Evolutionary conservation across 352 stramenopile genomes (phyloP), one percentile per base, ranked within the genome.

Genomic region (Phytophthora uliginosa): DNA sequence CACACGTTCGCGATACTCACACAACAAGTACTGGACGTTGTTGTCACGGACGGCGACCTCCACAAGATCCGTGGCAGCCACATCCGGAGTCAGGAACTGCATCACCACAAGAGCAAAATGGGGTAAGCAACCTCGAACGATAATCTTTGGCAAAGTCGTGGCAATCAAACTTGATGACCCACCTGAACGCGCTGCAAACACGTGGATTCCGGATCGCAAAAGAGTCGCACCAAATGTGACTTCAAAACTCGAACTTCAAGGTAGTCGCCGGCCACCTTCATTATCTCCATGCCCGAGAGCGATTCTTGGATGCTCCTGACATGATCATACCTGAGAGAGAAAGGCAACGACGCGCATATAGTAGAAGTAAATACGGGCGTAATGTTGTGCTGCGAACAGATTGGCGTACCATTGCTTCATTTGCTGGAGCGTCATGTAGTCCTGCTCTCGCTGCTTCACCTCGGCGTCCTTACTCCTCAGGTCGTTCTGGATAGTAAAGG

Each of bases 341-440:
- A n/a, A n/a, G n/a, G n/a, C n/a, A n/a, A n/a, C n/a, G n/a, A 28
- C 2, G 26, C 24, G 26, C 26, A 28, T 26, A 26, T 26, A 26
- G 24, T 28, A 28, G 26, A 28, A 28, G 26, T 31, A 31, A 31
- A 31, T 7, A 31, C 26, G 2, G 24, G 26, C 2, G 26, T 31
- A 31, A 31, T 31, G 26, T 6, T 31, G 26, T 31, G 26, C 26
- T 31, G 26, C 26, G 26, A 31, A 4, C 26, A 7, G 26, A 31
- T 50, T n/a, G 42, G 9, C 69, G 26, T 59, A 95, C 88, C 88
- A 93, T 33, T 90, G 69, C 64, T 92, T 86, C 86, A 95, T 95
- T 67, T 90, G 82, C 56, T 88, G 79, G 2, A 95, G 73, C 31
- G 83, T 82, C 52, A 84, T 83, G 59, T 83, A 92, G 51, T 95